Conservation (phyloP, 768 basidiomycete species). For the Erythrobasidium yunnanense region DNA sequence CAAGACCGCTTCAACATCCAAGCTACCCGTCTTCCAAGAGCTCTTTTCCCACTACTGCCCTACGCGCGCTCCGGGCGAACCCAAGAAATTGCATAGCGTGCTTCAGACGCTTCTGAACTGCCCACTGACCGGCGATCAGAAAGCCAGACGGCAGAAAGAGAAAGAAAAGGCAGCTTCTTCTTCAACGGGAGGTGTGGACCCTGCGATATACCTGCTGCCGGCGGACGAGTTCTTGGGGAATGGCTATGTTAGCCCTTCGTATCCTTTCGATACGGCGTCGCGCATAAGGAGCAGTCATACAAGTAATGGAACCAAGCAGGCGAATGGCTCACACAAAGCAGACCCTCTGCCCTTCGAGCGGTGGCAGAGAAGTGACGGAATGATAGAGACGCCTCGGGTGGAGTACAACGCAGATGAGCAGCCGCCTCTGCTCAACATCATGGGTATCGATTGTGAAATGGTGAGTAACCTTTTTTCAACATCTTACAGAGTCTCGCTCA, state of each 20-base stretch:
- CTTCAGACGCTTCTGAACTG: slow-evolving; percentile 69
- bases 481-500: not conserved
- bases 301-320: not conserved
- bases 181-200: slow-evolving; percentile 29
- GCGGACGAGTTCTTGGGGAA: slow-evolving; percentile 85
- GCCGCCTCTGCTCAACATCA: slow-evolving; percentile 44
- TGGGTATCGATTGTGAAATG: slow-evolving; percentile 96
- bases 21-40: slow-evolving; percentile 55
- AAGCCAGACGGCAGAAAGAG: slow-evolving; percentile 51
- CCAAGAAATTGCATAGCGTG: slow-evolving; percentile 70
- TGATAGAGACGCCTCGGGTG: slow-evolving; percentile 66
- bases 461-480: slow-evolving; percentile 44
- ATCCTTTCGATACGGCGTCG: slow-evolving; percentile 50
- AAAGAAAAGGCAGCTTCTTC: slow-evolving; percentile 31
- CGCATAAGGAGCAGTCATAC: not conserved
- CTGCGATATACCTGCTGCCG: slow-evolving; percentile 58
- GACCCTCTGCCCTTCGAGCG: slow-evolving; percentile 28
- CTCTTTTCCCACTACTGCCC: slow-evolving; percentile 85
- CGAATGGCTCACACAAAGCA: no score
- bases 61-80: slow-evolving; percentile 82
- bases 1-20: slow-evolving; percentile 1
- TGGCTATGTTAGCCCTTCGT: slow-evolving; percentile 79
- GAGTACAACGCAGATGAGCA: slow-evolving; percentile 33
- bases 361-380: slow-evolving; percentile 47
- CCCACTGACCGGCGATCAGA: slow-evolving; percentile 69